Percentiles rank a stretch among this genome's conserved stretches.
Conservation (phyloP, 2,329 filamentous ascomycete genomes). For the Teratosphaeriaceae sp. region DNA sequence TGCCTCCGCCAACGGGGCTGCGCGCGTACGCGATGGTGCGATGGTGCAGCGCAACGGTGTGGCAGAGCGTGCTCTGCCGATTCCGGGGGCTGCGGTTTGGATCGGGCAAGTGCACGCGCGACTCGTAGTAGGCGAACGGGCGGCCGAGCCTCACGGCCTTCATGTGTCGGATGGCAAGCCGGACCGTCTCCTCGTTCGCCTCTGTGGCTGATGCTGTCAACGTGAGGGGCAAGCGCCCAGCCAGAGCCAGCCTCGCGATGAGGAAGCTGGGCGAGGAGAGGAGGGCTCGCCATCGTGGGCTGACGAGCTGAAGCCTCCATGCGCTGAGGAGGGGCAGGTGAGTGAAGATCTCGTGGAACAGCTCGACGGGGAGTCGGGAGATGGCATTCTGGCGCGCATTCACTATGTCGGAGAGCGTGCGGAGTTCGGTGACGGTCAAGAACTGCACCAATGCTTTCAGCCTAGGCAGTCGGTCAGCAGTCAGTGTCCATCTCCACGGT, state of each 20-base stretch:
- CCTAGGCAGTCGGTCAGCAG: slow-evolving; percentile 4
- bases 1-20: slow-evolving; percentile 1
- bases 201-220: background rate
- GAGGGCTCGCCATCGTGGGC: slow-evolving; percentile 25
- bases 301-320: slow-evolving; percentile 29
- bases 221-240: background rate
- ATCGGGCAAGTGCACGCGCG: background rate
- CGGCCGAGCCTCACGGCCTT: slow-evolving; percentile 11
- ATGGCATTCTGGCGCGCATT: slow-evolving; percentile 27
- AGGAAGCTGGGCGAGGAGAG: slow-evolving; percentile 20
- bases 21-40: slow-evolving; percentile 13
- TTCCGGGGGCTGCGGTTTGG: background rate
- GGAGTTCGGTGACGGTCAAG: slow-evolving; percentile 11
- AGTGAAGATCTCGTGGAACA: slow-evolving; percentile 30
- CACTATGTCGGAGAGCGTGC: slow-evolving; percentile 6
- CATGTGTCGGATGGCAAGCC: slow-evolving; percentile 9
- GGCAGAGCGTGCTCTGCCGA: background rate
- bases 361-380: slow-evolving; percentile 31
- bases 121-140: slow-evolving; percentile 9
- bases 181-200: background rate
- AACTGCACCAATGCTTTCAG: slow-evolving; percentile 10
- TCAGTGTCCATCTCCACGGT: background rate
- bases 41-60: slow-evolving; percentile 7
- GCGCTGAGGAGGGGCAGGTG: slow-evolving; percentile 17
- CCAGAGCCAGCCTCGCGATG: background rate